phyloP scores from a whole-genome alignment of 73 alveolate species.

The Paramecium caudatum region DNA sequence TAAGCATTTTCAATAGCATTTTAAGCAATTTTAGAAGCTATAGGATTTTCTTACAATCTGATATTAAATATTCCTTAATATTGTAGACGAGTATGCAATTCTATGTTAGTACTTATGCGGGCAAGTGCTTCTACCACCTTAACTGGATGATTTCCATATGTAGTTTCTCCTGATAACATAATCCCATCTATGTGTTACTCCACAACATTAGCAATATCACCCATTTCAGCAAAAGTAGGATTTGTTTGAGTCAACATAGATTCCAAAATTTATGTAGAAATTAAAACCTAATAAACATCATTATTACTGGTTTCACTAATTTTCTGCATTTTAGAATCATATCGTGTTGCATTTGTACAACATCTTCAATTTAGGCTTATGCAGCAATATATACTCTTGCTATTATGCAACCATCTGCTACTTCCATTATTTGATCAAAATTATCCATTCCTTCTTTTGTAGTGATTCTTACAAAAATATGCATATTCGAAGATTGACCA shows the following conservation, averaged over 20 bases:
- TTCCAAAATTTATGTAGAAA: constrained; percentile 59
- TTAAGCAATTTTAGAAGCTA: constrained; percentile 23
- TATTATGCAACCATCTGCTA: constrained; percentile 67
- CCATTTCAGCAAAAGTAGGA: constrained; percentile 67
- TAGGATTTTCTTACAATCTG: neutral
- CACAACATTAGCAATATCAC: constrained; percentile 54
- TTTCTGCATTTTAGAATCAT: constrained; percentile 38
- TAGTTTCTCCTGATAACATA: constrained; percentile 57
- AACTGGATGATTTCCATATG: constrained; percentile 49
- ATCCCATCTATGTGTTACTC: constrained; percentile 59
- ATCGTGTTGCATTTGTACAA: constrained; percentile 46
- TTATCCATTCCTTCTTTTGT: constrained; percentile 62
- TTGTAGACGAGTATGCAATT: neutral
- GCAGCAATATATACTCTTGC: constrained; percentile 70
- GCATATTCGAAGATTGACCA: neutral
- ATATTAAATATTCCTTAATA: constrained; percentile 30
- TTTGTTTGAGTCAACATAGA: constrained; percentile 44
- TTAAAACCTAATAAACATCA: constrained; percentile 34
- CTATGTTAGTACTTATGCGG: constrained; percentile 25
- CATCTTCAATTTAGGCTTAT: constrained; percentile 66
- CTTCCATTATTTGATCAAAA: constrained; percentile 69
- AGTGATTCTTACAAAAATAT: constrained; percentile 60
- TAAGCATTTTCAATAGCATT: constrained; percentile 50
- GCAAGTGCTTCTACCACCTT: constrained; percentile 30
- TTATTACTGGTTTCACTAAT: constrained; percentile 44